Conservation (phyloP, 306 rosid species). For the Prinsepia uniflora region DNA sequence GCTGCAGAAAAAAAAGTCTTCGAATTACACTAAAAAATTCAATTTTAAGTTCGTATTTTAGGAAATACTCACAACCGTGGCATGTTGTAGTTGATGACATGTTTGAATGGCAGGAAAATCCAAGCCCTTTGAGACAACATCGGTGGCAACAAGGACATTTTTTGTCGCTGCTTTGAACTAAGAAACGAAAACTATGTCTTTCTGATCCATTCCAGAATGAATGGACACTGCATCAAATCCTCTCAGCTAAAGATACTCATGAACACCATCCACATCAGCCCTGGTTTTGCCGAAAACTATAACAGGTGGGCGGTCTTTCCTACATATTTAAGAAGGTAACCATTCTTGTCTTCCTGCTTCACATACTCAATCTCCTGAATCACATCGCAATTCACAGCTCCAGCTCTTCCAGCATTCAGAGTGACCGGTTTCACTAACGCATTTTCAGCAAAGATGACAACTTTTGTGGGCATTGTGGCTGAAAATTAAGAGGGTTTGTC, state of each 20-base stretch:
- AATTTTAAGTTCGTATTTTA: background rate
- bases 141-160: constrained; percentile 96
- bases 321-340: constrained; percentile 83
- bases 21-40: constrained; percentile 1
- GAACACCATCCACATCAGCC: constrained; percentile 93
- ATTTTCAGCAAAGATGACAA: constrained; percentile 84
- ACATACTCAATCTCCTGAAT: constrained; percentile 94
- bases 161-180: constrained; percentile 76
- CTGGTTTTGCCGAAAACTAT: constrained; percentile 84
- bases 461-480: constrained; percentile 93
- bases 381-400: constrained; percentile 89
- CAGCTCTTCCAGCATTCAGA: constrained; percentile 91
- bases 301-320: constrained; percentile 89
- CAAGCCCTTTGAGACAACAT: constrained; percentile 91
- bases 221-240: constrained; percentile 96
- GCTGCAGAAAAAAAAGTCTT: background rate
- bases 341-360: constrained; percentile 88
- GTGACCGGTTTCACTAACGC: constrained; percentile 75
- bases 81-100: constrained; percentile 91
- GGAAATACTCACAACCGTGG: constrained; percentile 32
- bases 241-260: constrained; percentile 85
- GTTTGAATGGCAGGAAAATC: constrained; percentile 98
- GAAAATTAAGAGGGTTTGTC: constrained; percentile 86
- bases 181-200: constrained; percentile 78
- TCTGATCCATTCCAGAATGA: constrained; percentile 98